These are phyloP conservation scores for Tetrahymena thermophila DNA, from an alignment of 73 alveolate species.

Conservation along the genomic window DNA sequence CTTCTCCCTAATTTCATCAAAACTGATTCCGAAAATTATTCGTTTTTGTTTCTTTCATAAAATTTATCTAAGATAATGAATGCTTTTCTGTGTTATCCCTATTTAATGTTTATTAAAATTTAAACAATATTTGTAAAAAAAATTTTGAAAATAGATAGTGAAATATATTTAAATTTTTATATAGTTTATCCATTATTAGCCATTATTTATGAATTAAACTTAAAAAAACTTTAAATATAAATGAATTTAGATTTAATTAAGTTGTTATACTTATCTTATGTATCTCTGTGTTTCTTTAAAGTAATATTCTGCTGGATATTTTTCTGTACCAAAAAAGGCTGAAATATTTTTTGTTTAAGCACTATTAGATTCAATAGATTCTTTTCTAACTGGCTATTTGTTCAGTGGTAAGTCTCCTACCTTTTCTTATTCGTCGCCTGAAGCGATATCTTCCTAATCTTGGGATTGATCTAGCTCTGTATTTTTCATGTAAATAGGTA, in stretches of 20 bases:
- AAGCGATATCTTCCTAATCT: background rate
- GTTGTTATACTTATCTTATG: background rate
- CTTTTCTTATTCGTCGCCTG: background rate
- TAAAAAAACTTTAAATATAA: background rate
- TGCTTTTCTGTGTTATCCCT: background rate
- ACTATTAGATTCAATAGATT: background rate
- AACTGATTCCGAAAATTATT: background rate
- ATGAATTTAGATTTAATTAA: background rate
- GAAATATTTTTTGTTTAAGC: background rate
- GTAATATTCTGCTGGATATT: background rate
- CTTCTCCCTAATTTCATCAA: background rate
- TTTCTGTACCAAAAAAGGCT: background rate
- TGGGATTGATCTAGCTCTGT: background rate
- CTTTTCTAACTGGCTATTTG: background rate
- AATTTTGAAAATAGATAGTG: background rate
- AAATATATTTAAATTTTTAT: no score
- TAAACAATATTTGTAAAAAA: background rate
- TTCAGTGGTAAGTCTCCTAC: background rate
- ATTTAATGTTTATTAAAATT: background rate
- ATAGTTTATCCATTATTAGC: no score
- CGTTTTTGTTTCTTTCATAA: background rate
- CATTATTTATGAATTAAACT: no score
- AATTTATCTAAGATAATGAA: background rate
- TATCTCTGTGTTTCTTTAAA: background rate
- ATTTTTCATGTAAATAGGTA: background rate